Conservation (phyloP, 768 basidiomycete species). For the Xerocomus spinulosus region DNA sequence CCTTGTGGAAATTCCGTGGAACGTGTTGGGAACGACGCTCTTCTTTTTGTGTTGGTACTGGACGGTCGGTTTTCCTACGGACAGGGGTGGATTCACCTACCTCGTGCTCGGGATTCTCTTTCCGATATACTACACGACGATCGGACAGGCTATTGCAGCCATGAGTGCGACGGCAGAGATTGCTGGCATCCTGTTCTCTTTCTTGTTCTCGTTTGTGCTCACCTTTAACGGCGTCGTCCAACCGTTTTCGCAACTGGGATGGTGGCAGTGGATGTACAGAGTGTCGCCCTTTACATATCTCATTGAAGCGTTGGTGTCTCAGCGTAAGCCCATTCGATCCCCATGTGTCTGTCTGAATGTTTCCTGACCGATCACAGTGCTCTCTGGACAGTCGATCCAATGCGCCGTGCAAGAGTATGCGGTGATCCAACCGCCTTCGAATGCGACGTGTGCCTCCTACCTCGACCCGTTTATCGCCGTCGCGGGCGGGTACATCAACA, state of each 20-base stretch:
- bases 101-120: slow-evolving; percentile 51
- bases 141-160: slow-evolving; percentile 57
- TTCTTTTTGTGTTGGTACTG: slow-evolving; percentile 69
- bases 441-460: slow-evolving; percentile 45
- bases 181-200: slow-evolving; percentile 52
- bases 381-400: slow-evolving; percentile 45
- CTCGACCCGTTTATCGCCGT: slow-evolving; percentile 37
- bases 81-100: slow-evolving; percentile 55
- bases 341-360: too few species aligned
- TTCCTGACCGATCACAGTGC: slow-evolving; percentile 31
- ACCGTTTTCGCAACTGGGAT: slow-evolving; percentile 54
- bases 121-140: slow-evolving; percentile 58
- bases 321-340: slow-evolving; percentile 39
- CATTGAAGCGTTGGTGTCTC: slow-evolving; percentile 43
- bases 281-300: slow-evolving; percentile 54
- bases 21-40: slow-evolving; percentile 51
- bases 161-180: slow-evolving; percentile 59
- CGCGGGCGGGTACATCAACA: slow-evolving; percentile 45
- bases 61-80: slow-evolving; percentile 56
- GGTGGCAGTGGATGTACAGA: slow-evolving; percentile 72
- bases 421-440: slow-evolving; percentile 43
- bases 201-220: slow-evolving; percentile 58
- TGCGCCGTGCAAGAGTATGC: slow-evolving; percentile 63
- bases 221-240: slow-evolving; percentile 68
- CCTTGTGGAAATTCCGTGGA: slow-evolving; percentile 58